Base-by-base conservation (phyloP, 441 rosid species). In the Adansonia rubrostipa region DNA sequence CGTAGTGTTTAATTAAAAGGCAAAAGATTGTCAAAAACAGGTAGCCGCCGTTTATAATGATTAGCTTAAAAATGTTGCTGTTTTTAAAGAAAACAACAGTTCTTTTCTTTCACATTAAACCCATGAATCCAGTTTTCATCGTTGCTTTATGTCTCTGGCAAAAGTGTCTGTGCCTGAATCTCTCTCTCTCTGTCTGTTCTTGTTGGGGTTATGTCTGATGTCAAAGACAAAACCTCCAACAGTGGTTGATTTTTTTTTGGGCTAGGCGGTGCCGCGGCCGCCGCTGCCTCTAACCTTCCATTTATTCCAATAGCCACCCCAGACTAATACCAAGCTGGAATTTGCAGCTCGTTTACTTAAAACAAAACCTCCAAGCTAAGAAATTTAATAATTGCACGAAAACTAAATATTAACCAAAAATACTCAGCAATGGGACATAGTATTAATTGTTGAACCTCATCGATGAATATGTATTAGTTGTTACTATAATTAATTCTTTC, bases 331-430 rank as follows among this genome's bases (percentile, higher is more conserved):
- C 73, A n/a, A 20, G 73, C 57, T 22, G 53, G 36, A 69, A 45
- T 17, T 14, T 63, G 68, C 44, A 63, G 68, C 19, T 6, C n/a
- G 63, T 54, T 71, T 11, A 0, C 47, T 54, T 51, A 9, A 33
- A 15, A 36, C 75, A 54, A n/a, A 72, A 17, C 62, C 65, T 66
- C 13, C 73, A 66, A 57, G 67, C 69, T 48, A 11, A 51, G 56
- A 60, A 47, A 28, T 19, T 47, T 10, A 20, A 36, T 20, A 28
- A 51, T 69, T 51, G 33, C 50, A 72, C 15, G 20, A 9, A 72
- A 17, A 28, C 44, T 28, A 36, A 0, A 40, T 15, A 6, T 15
- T 14, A 6, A 36, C 10, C 11, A 47, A 19, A 0, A 1, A 1
- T 9, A 19, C 3, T 1, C 44, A 44, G 71, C 28, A 67, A 67